Base-by-base conservation (phyloP, 129 eudicot species). In the Dittrichia graveolens region DNA sequence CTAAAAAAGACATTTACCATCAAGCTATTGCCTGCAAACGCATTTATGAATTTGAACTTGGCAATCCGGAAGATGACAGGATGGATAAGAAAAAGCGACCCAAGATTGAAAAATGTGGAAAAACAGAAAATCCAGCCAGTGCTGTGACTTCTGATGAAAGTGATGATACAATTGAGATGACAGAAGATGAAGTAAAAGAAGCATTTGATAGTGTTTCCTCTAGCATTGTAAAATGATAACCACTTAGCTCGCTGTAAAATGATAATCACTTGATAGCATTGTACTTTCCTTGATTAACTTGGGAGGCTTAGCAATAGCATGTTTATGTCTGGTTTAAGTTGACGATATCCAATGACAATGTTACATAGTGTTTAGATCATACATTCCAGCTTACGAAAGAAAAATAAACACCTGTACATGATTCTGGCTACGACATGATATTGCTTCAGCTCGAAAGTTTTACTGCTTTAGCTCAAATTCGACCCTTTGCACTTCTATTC, bases 131-230 rank as follows among this genome's bases (percentile, higher is more conserved):
- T 49, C 86, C 31, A 24, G 31, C 31, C 31, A 24, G 31, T 24
- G 31, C 0, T 24, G 31, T 2, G 31, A 24, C 31, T 24, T 24
- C 31, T 24, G 31, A 85, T 65, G 97, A 86, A 61, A 90, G 94
- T 19, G 99, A 91, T 71, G 96, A 87, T 78, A 91, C 97, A 3
- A 76, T 95, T 39, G 97, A 86, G 89, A 95, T 91, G 99, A 90
- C 97, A 8, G 96, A 95, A 78, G 97, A 88, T 14, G 99, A 95
- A 69, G 82, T 95, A 11, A 80, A 76, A 16, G 87, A 80, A 52
- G 99, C 99, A 77, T 90, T 80, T 74, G 72, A 88, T 70, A 70
- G 61, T 14, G 65, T 93, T 65, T 83, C 82, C 50, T 85, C 81
- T 48, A 76, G 65, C 80, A 42, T 70, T 76, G 81, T 74, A 66